Conservation (phyloP, 257 asterid species). For the Solanum bulbocastanum region DNA sequence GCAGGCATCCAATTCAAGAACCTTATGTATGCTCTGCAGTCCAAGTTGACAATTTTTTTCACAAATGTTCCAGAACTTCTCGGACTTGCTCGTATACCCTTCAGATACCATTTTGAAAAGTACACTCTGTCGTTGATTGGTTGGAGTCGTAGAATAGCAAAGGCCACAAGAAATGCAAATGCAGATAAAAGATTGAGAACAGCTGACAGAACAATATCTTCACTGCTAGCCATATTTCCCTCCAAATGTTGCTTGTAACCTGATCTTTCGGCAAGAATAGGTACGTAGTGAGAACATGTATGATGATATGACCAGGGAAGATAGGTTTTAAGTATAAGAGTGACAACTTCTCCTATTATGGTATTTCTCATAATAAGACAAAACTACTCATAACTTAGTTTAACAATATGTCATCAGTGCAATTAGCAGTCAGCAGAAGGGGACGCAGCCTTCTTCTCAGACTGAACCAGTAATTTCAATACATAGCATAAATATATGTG, state of each 20-base stretch:
- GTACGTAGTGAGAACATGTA: background rate
- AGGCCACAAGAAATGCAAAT: conserved; percentile 62
- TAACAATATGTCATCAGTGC: background rate
- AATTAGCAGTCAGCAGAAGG: background rate
- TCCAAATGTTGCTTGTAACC: background rate
- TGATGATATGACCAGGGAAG: background rate
- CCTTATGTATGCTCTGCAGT: conserved; percentile 35
- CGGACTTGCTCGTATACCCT: conserved; percentile 63
- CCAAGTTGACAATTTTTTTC: conserved; percentile 41
- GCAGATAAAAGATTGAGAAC: conserved; percentile 65
- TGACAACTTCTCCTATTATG: background rate
- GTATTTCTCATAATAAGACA: background rate
- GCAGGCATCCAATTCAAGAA: conserved; percentile 94
- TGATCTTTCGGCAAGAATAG: background rate
- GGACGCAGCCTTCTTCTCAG: background rate
- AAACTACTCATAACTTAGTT: background rate
- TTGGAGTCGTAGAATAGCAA: conserved; percentile 67
- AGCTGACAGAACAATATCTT: conserved; percentile 64
- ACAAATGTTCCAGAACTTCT: conserved; percentile 30
- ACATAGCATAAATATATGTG: background rate
- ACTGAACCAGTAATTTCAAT: background rate
- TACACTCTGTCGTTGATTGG: conserved; percentile 72
- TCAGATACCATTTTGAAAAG: conserved; percentile 79
- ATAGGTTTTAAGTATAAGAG: background rate
- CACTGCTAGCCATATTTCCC: conserved; percentile 47